Evolutionary conservation across 345 rosid species (phyloP).

Genomic region (Aquilaria sinensis): DNA sequence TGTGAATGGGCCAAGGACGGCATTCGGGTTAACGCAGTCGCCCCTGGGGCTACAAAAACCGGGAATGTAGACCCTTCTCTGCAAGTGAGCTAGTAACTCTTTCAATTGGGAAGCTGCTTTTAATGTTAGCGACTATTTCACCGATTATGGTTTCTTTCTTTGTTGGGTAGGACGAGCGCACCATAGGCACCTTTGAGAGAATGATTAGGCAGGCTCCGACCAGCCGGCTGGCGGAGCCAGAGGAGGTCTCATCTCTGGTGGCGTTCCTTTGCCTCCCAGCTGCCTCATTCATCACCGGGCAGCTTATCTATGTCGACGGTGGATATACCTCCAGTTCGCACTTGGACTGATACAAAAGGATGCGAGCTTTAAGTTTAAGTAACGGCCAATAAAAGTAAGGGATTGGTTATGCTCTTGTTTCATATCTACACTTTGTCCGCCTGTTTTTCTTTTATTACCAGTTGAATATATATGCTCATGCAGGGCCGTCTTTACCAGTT

Average conservation of each 20-base stretch:
- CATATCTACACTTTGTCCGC: no score
- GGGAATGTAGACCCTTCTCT: conserved; percentile 40
- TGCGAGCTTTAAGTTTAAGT: not conserved
- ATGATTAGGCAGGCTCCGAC: conserved; percentile 33
- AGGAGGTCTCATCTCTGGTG: conserved; percentile 47
- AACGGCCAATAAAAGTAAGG: not conserved
- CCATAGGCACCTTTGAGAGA: no score
- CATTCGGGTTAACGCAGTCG: conserved; percentile 68
- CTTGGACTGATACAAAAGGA: not conserved
- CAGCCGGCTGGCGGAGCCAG: conserved; percentile 43
- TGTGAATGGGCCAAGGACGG: conserved; percentile 79
- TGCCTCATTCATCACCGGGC: conserved; percentile 70
- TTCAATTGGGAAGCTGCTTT: not conserved
- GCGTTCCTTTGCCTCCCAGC: conserved; percentile 72
- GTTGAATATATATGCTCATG: no score
- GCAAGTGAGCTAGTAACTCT: no score
- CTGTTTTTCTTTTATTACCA: no score
- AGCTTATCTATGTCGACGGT: conserved; percentile 53
- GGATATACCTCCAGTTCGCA: conserved; percentile 15
- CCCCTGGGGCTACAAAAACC: conserved; percentile 73
- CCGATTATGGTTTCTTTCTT: no score
- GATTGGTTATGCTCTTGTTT: no score
- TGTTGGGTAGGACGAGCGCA: no score
- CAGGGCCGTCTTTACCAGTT: no score
- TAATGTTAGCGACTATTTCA: not conserved